Base-by-base conservation (phyloP, 2,329 filamentous ascomycete species). In the Leptosphaerulina australis region DNA sequence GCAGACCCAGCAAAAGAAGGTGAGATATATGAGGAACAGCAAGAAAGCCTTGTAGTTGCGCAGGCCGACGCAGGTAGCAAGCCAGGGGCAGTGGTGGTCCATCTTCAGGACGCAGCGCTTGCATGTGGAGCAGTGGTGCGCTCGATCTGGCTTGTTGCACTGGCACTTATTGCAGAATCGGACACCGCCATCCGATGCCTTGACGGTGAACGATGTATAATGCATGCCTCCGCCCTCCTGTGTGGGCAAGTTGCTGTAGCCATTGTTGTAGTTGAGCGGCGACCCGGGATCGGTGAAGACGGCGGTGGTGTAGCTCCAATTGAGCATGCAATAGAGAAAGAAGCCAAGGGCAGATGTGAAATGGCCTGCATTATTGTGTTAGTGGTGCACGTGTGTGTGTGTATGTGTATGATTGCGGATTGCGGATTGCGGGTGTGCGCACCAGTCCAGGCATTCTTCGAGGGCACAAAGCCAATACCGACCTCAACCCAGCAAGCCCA, bases 71-170 rank as follows among this genome's bases (percentile, higher is more conserved):
- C 94, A 99, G 3, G 91, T 96, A 21, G 94, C 93, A 39, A 99
- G 82, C 94, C 94, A 99, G 12, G 94, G 94, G 72, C 94, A 99
- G 77, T 99, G 94, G 73, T 99, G 94, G 71, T 99, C 94, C 94
- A 99, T 99, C 80, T 99, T 99, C 72, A 99, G 81, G 20, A 99
- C 92, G 72, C 94, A 99, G 67, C 88, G 88, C 61, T 88, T 85
- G 76, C 94, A 99, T 3, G 91, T 95, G 9, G 91, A 96, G 81
- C 94, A 99, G 78, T 99, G 94, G 74, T 99, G 94, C 24, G 93
- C 86, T 54, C 94, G 90, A 76, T 99, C 94, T 31, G 94, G 94
- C 77, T 99, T 99, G 56, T 89, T 85, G 43, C 87, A 87, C 76
- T 95, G 90, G 74, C 94, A 99, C 77, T 99, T 99, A 77, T 97